phyloP scores from a whole-genome alignment of 495 filamentous ascomycete species.

The Trichocladium uniseriatum region DNA sequence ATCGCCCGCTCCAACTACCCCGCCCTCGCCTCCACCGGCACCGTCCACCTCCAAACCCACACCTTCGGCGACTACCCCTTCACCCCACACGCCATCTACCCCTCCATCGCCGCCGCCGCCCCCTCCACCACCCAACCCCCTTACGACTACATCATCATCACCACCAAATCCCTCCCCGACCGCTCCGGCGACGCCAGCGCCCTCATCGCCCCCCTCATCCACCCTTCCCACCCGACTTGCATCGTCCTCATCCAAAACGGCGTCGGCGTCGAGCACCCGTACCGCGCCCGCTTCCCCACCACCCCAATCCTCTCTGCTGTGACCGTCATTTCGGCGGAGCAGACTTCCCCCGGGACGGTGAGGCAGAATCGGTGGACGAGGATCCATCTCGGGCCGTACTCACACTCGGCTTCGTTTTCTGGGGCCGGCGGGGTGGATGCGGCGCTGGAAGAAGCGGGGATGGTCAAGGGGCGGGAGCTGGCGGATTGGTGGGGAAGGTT shows the following conservation, averaged over 20 bases:
- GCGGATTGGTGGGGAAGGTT: conserved; percentile 30
- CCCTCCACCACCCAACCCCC: not conserved
- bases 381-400: conserved; percentile 48
- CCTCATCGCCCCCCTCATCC: conserved; percentile 43
- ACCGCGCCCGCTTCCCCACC: conserved; percentile 45
- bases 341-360: conserved; percentile 40
- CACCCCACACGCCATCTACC: conserved; percentile 39
- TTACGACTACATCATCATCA: conserved; percentile 48
- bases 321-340: conserved; percentile 46
- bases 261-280: conserved; percentile 57
- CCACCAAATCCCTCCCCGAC: conserved; percentile 51
- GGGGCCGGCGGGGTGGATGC: no score
- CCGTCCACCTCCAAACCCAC: conserved; percentile 42
- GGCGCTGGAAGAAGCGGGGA: not conserved
- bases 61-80: conserved; percentile 47
- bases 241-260: conserved; percentile 66
- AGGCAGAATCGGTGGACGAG: conserved; percentile 54
- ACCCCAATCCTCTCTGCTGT: conserved; percentile 53
- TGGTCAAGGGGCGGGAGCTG: conserved; percentile 11
- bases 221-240: conserved; percentile 26
- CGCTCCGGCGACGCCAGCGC: conserved; percentile 37
- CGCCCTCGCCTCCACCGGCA: conserved; percentile 36
- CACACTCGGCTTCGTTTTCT: no score
- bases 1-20: conserved; percentile 49
- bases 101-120: conserved; percentile 31